Evolutionary conservation across 805 yeast species (phyloP).

Genomic region (Candida maesae): DNA sequence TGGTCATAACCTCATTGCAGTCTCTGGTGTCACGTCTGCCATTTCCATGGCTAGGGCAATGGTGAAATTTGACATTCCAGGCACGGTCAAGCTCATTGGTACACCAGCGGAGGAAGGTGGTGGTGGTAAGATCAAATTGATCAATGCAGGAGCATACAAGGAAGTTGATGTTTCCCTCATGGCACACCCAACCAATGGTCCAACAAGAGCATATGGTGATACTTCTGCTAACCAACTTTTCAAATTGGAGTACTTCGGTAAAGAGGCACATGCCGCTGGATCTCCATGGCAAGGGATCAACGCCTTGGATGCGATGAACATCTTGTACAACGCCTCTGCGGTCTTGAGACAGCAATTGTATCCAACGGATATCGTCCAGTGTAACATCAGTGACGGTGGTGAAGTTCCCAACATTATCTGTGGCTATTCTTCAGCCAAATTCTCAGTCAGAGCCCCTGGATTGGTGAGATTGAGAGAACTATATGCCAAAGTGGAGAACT

Average conservation of each 20-base stretch:
- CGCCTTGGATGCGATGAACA: conserved; percentile 9
- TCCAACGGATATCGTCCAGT: conserved; percentile 9
- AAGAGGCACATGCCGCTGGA: conserved; percentile 13
- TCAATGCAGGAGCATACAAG: conserved; percentile 10
- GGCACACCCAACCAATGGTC: conserved; percentile 7
- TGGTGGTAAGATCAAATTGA: conserved; percentile 12
- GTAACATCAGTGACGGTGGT: conserved; percentile 10
- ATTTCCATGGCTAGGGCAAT: conserved; percentile 8
- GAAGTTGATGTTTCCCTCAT: conserved; percentile 8
- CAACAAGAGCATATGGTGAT: not conserved
- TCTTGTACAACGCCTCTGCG: conserved; percentile 8
- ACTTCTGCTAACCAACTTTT: conserved; percentile 10
- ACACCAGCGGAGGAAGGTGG: conserved; percentile 14
- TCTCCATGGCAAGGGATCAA: conserved; percentile 14
- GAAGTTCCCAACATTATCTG: conserved; percentile 12
- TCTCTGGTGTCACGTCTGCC: conserved; percentile 11
- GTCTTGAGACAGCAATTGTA: conserved; percentile 10
- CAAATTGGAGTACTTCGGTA: conserved; percentile 9
- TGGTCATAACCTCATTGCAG: conserved; percentile 12
- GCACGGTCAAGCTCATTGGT: conserved; percentile 9
- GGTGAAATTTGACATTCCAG: conserved; percentile 9
- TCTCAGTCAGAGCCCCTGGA: conserved; percentile 11
- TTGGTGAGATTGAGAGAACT: conserved; percentile 7
- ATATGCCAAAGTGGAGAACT: conserved; percentile 6
- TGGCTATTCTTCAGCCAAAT: conserved; percentile 8